Base-by-base conservation (phyloP, 2,329 filamentous ascomycete genomes). In the Chalaropsis ovoidea region DNA sequence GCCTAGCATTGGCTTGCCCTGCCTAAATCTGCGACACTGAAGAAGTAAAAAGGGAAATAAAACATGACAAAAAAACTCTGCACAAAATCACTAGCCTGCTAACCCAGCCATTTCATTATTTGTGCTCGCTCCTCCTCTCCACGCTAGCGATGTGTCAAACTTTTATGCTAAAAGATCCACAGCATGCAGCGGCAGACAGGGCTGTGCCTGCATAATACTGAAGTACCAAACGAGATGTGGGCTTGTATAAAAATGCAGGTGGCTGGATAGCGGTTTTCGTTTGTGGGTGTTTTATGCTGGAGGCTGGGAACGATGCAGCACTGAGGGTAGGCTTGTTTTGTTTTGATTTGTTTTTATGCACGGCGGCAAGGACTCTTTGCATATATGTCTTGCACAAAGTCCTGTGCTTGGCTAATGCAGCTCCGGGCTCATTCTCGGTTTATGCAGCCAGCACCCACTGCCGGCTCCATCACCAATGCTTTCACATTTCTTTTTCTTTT, bases 91-190 rank as follows among this genome's bases (percentile, higher is more conserved):
- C 7, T 43, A 6, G 7, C 6, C 22, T 56, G 24, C 1, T 2
- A 24, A 17, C 22, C 52, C 49, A 54, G 8, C 52, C 52, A 31
- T 56, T 56, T 56, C 52, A 56, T 35, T 56, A 31, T 56, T 35
- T 31, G 11, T 56, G 11, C 42, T 10, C 3, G 22, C 52, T 31
- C 52, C 58, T 13, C 17, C 11, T 8, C n/a, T 24, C n/a, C 58
- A 24, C 58, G 41, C 35, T 22, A 10, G 6, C 24, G 54, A 43
- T 61, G 39, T 61, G 35, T 43, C 58, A 41, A 61, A 27, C 19
- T 13, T 61, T 61, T 61, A 17, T 61, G 58, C 58, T 22, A 61
- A 22, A 22, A 22, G 17, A 61, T 27, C 58, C 58, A 43, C 41
- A 41, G 8, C 11, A 43, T 31, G 4, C 19, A 49, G n/a, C 24